Evolutionary conservation across 2,329 filamentous ascomycete species (phyloP).

Genomic region (Zymoseptoria brevis): DNA sequence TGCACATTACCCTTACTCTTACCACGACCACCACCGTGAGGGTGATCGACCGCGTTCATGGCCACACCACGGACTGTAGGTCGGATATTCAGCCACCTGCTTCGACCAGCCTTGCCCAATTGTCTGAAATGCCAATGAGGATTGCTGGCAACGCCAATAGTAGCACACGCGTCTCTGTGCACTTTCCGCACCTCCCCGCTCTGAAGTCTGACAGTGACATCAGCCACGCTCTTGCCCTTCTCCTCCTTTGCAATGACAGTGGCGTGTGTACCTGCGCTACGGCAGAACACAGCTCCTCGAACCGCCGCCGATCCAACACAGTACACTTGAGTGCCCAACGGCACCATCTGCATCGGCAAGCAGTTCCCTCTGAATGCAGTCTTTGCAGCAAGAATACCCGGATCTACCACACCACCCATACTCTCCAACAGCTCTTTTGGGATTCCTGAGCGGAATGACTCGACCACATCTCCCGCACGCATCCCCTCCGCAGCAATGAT

Average conservation of each 20-base stretch:
- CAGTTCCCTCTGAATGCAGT: conserved; percentile 94
- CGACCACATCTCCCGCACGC: conserved; percentile 80
- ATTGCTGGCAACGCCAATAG: conserved; percentile 91
- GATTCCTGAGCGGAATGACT: conserved; percentile 87
- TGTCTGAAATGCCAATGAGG: conserved; percentile 81
- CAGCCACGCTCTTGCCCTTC: conserved; percentile 61
- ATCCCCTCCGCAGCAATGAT: conserved; percentile 94
- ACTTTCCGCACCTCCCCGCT: conserved; percentile 89
- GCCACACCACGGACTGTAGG: conserved; percentile 95
- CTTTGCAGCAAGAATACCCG: conserved; percentile 89
- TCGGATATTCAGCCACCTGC: conserved; percentile 85
- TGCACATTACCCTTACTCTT: conserved; percentile 98
- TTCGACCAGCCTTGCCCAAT: conserved; percentile 90
- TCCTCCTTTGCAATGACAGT: conserved; percentile 85
- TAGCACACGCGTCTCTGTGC: conserved; percentile 86
- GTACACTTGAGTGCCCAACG: conserved; percentile 85
- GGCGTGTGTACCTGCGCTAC: conserved; percentile 87
- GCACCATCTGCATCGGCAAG: conserved; percentile 89
- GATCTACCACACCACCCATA: conserved; percentile 90
- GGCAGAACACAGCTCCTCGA: conserved; percentile 79
- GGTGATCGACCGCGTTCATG: conserved; percentile 98
- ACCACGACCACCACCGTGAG: conserved; percentile 96
- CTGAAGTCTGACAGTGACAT: conserved; percentile 77
- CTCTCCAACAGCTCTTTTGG: conserved; percentile 76
- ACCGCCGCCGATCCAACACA: conserved; percentile 70